Conservation (phyloP, 2,329 filamentous ascomycete genomes). For the Alternaria rosae region DNA sequence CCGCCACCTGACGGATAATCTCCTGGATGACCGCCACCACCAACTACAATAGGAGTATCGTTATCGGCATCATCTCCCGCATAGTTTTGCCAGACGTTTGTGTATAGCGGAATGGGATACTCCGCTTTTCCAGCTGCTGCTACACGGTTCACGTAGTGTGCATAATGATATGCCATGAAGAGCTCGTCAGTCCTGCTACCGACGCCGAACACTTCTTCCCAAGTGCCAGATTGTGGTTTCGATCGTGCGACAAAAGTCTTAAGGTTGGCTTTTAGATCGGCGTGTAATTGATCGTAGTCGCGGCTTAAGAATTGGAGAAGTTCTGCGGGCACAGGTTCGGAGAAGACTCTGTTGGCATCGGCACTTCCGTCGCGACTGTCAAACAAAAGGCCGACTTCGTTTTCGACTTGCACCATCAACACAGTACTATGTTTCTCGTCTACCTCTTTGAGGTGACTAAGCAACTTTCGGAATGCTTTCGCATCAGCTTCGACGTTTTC, state of each 20-base stretch:
- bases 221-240: conserved; percentile 30
- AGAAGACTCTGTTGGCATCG: conserved; percentile 50
- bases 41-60: conserved; percentile 50
- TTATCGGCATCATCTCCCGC: conserved; percentile 21
- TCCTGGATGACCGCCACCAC: conserved; percentile 54
- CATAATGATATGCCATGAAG: conserved; percentile 59
- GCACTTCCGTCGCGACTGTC: conserved; percentile 56
- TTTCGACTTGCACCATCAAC: conserved; percentile 66
- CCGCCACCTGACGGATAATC: conserved; percentile 59
- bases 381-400: conserved; percentile 61
- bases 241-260: conserved; percentile 8
- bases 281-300: conserved; percentile 41
- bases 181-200: conserved; percentile 52
- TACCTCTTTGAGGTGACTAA: conserved; percentile 53
- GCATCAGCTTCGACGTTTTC: conserved; percentile 48
- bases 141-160: conserved; percentile 53
- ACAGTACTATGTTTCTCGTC: conserved; percentile 59
- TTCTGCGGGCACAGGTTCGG: conserved; percentile 46
- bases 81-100: conserved; percentile 58
- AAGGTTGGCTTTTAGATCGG: conserved; percentile 14
- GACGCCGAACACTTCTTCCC: conserved; percentile 53
- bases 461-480: conserved; percentile 50
- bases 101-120: conserved; percentile 55
- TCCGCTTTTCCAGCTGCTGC: conserved; percentile 52
- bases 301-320: conserved; percentile 42